Evolutionary conservation across 495 filamentous ascomycete genomes (phyloP).

Genomic region (Xylaria telfairii): DNA sequence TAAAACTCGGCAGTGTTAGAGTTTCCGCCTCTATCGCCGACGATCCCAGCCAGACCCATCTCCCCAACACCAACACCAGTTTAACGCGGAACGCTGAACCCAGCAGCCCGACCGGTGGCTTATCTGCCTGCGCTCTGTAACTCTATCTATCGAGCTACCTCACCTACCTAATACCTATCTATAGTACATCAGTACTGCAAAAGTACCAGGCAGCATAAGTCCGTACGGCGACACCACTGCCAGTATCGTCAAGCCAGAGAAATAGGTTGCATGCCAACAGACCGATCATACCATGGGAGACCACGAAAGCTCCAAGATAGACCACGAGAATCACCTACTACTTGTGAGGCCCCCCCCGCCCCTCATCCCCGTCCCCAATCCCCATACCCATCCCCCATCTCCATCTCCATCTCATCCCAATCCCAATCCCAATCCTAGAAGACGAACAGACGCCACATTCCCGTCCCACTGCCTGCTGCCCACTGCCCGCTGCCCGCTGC

Average conservation of each 20-base stretch:
- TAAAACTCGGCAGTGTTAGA: slow-evolving; percentile 8
- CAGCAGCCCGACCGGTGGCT: background rate
- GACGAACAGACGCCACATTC: background rate
- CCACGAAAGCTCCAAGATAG: slow-evolving; percentile 50
- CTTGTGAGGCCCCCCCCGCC: slow-evolving; percentile 41
- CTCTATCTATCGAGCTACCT: background rate
- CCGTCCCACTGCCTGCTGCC: background rate
- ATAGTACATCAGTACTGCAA: background rate
- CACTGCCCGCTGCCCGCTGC: background rate
- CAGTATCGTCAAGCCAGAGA: background rate
- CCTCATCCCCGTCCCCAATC: background rate
- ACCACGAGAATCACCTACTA: slow-evolving; percentile 56
- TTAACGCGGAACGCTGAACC: too few species aligned
- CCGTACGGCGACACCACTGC: background rate
- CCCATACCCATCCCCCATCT: background rate
- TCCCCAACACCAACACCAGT: background rate
- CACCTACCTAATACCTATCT: background rate
- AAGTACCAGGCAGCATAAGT: background rate
- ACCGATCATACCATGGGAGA: slow-evolving; percentile 54
- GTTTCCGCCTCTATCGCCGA: slow-evolving; percentile 6
- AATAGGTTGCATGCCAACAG: background rate
- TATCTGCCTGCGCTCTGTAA: too few species aligned
- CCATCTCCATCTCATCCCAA: too few species aligned
- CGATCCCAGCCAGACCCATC: background rate
- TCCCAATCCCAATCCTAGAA: background rate